Percentiles rank a stretch among this genome's conserved stretches.
Conservation (phyloP, 2,329 filamentous ascomycete species). For the Talaromyces rugulosus region DNA sequence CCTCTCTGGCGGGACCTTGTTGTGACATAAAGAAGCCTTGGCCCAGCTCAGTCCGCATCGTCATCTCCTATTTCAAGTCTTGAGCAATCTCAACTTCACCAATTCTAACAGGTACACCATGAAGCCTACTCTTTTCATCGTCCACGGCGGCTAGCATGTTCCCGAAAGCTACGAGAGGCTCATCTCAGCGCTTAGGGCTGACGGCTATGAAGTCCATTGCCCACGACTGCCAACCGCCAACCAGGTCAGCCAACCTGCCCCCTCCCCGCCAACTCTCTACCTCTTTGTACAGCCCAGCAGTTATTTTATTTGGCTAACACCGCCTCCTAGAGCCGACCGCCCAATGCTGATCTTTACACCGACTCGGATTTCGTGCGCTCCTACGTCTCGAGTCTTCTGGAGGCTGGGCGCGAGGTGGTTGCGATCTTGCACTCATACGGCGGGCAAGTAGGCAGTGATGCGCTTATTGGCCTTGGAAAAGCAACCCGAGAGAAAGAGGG, state of each 20-base stretch:
- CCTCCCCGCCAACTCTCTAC: too few relatives aligned
- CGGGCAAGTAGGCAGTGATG: conserved; percentile 22
- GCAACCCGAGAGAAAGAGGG: conserved; percentile 19
- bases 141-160: conserved; percentile 37
- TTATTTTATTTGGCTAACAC: background rate
- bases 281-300: background rate
- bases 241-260: conserved; percentile 13
- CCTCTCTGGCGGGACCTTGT: too few relatives aligned
- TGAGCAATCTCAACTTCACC: too few relatives aligned
- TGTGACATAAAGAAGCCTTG: too few relatives aligned
- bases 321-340: conserved; percentile 12
- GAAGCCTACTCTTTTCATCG: conserved; percentile 27
- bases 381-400: conserved; percentile 23
- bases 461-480: conserved; percentile 19
- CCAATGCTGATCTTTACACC: conserved; percentile 17
- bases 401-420: conserved; percentile 18
- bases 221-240: conserved; percentile 18
- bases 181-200: conserved; percentile 14
- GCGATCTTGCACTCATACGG: conserved; percentile 24
- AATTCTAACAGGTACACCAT: too few relatives aligned
- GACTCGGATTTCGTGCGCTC: conserved; percentile 20
- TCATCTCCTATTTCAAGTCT: too few relatives aligned
- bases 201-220: conserved; percentile 18
- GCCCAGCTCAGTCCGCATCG: too few relatives aligned
- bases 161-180: conserved; percentile 17